Conservation (phyloP, 805 yeast species). For the Lachancea sp. region DNA sequence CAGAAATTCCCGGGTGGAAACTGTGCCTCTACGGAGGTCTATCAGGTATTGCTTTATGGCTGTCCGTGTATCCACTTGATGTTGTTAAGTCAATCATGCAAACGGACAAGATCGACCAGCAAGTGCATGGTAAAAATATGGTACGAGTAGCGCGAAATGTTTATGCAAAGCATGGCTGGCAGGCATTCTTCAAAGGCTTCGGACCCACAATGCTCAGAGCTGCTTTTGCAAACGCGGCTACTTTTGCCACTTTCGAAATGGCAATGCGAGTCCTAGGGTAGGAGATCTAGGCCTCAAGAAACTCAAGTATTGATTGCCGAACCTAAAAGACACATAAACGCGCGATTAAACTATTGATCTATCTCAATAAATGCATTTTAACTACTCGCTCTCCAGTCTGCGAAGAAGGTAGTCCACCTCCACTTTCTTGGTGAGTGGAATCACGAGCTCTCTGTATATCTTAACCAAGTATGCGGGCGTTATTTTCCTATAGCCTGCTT, state of each 20-base stretch:
- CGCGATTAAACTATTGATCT: neutral
- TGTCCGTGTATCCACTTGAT: slow-evolving; percentile 78
- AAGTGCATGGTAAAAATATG: slow-evolving; percentile 49
- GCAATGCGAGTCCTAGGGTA: slow-evolving; percentile 66
- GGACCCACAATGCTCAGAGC: slow-evolving; percentile 91
- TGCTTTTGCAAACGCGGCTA: slow-evolving; percentile 97
- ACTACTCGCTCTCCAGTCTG: slow-evolving; percentile 56
- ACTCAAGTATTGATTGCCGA: no score
- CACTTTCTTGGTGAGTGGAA: slow-evolving; percentile 91
- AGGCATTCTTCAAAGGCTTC: slow-evolving; percentile 86
- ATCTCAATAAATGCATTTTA: neutral
- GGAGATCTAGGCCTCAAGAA: neutral
- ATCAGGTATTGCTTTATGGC: slow-evolving; percentile 88
- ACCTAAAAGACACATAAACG: no score
- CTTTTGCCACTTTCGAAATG: slow-evolving; percentile 88
- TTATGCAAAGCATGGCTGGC: slow-evolving; percentile 51
- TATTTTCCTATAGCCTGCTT: slow-evolving; percentile 68
- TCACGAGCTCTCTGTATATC: slow-evolving; percentile 80
- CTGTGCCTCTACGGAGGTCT: slow-evolving; percentile 83
- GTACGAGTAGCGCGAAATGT: slow-evolving; percentile 49
- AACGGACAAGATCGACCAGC: slow-evolving; percentile 37
- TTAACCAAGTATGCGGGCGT: slow-evolving; percentile 75
- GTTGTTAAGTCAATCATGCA: slow-evolving; percentile 87
- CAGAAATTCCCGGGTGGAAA: slow-evolving; percentile 79
- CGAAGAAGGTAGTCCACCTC: slow-evolving; percentile 87